A percentile compares a stretch with the other conserved stretches of the same genome.
These are phyloP conservation scores for Leccinum longicurvipes DNA, from an alignment of 768 basidiomycete species.

Conservation along the genomic window DNA sequence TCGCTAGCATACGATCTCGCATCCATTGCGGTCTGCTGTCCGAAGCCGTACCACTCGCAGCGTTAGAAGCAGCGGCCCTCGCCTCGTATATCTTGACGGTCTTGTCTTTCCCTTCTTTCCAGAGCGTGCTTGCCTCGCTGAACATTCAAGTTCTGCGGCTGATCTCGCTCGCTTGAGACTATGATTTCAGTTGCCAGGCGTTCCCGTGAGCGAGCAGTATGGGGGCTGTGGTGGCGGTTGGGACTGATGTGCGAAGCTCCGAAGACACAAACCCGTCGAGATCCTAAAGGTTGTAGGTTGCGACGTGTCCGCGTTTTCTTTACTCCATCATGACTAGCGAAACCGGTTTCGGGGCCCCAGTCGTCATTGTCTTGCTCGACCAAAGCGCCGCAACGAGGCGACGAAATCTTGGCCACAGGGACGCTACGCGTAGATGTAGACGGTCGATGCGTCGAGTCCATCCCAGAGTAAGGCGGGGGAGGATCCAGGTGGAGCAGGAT, in stretches of 20 bases:
- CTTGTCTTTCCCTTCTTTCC: conserved; percentile 78
- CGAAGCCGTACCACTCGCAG: conserved; percentile 15
- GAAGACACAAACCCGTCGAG: conserved; percentile 41
- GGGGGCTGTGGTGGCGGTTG: not conserved
- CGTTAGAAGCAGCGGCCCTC: conserved; percentile 35
- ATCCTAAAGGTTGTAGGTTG: conserved; percentile 37
- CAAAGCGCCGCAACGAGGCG: conserved; percentile 13
- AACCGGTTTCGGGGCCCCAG: conserved; percentile 36
- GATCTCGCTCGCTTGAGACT: conserved; percentile 83
- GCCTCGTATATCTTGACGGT: conserved; percentile 86
- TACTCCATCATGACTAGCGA: too few species aligned
- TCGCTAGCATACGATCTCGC: conserved; percentile 39
- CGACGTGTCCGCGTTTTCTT: conserved; percentile 66
- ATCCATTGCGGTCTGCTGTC: conserved; percentile 61
- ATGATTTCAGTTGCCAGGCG: conserved; percentile 56
- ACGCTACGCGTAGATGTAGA: not conserved
- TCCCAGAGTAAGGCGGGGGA: conserved; percentile 51
- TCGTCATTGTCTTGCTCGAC: conserved; percentile 35
- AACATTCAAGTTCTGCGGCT: conserved; percentile 81
- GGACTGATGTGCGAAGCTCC: conserved; percentile 9
- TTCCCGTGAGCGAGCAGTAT: conserved; percentile 26
- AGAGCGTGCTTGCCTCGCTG: conserved; percentile 79
- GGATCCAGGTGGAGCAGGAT: too few species aligned
- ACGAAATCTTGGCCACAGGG: conserved; percentile 12
- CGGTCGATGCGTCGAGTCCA: conserved; percentile 54